Evolutionary conservation across 2,329 filamentous ascomycete genomes (phyloP).

Genomic region (Fusarium verrucosum): DNA sequence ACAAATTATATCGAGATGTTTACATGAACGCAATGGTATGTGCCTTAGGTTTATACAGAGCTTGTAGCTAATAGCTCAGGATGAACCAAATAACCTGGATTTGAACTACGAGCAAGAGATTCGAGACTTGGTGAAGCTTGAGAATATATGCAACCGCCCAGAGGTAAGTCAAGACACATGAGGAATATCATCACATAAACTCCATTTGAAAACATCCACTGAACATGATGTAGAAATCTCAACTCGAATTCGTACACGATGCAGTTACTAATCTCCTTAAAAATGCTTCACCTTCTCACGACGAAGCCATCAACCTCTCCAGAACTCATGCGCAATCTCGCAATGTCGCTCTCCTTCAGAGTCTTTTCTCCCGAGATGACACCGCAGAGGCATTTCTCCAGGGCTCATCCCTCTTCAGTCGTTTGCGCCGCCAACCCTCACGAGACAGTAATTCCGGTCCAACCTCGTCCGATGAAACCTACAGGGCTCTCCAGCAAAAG

Average conservation of each 20-base stretch:
- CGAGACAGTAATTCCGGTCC: slow-evolving; percentile 44
- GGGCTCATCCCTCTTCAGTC: slow-evolving; percentile 69
- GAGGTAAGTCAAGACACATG: slow-evolving; percentile 28
- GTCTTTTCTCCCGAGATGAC: slow-evolving; percentile 56
- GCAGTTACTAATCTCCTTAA: slow-evolving; percentile 58
- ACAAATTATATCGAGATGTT: slow-evolving; percentile 67
- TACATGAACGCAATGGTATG: slow-evolving; percentile 67
- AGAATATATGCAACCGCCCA: slow-evolving; percentile 52
- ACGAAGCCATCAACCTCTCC: slow-evolving; percentile 44
- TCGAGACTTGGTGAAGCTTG: slow-evolving; percentile 55
- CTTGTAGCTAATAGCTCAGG: slow-evolving; percentile 37
- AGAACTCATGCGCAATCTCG: slow-evolving; percentile 57
- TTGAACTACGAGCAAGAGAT: slow-evolving; percentile 57
- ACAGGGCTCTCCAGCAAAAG: slow-evolving; percentile 60
- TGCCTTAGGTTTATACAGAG: not conserved
- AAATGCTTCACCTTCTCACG: slow-evolving; percentile 51
- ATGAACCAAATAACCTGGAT: slow-evolving; percentile 47
- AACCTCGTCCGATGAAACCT: slow-evolving; percentile 9
- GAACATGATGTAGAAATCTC: slow-evolving; percentile 46
- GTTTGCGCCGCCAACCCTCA: slow-evolving; percentile 54
- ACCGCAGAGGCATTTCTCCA: slow-evolving; percentile 70
- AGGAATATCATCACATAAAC: too few relatives aligned
- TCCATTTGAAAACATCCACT: not conserved
- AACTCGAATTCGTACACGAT: slow-evolving; percentile 60
- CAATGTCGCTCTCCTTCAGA: slow-evolving; percentile 56